These are phyloP conservation scores for Hippophae tibetana DNA, from an alignment of 306 rosid species.

Conservation along the genomic window DNA sequence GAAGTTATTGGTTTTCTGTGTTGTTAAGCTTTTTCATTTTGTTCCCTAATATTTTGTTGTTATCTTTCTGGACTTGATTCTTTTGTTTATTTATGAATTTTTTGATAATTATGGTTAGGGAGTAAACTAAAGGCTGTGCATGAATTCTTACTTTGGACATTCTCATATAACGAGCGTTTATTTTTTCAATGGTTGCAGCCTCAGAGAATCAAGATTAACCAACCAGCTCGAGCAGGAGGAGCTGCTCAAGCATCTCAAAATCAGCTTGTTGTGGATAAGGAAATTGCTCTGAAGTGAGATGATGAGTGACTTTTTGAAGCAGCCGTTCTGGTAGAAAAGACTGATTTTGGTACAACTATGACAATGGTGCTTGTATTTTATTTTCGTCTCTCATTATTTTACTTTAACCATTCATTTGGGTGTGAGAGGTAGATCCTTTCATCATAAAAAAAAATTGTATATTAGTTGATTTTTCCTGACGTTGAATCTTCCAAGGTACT, in stretches of 20 bases:
- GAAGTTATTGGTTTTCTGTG: background rate
- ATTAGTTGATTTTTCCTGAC: constrained; percentile 29
- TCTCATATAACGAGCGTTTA: background rate
- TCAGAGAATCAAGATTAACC: constrained; percentile 74
- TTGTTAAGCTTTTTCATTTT: too few species aligned
- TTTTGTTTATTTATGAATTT: too few species aligned
- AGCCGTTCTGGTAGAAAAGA: constrained; percentile 28
- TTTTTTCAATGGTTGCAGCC: constrained; percentile 51
- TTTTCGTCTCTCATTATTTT: constrained; percentile 27
- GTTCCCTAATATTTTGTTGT: background rate
- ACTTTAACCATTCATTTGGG: constrained; percentile 35
- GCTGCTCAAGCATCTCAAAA: constrained; percentile 60
- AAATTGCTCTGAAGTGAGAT: constrained; percentile 11
- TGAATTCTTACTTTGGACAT: too few species aligned
- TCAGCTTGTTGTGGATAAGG: constrained; percentile 87
- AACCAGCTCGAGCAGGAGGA: constrained; percentile 66
- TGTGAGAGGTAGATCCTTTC: constrained; percentile 51
- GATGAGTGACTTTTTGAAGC: constrained; percentile 26
- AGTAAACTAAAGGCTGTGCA: too few species aligned
- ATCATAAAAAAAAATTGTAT: constrained; percentile 32
- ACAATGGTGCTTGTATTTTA: constrained; percentile 41
- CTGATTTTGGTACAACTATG: constrained; percentile 45
- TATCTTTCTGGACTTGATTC: too few species aligned
- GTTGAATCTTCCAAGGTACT: constrained; percentile 3
- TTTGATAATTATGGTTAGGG: background rate